These are phyloP conservation scores for Tolypocladium guangdongense DNA, from an alignment of 2,329 filamentous ascomycete species.

Conservation along the genomic window DNA sequence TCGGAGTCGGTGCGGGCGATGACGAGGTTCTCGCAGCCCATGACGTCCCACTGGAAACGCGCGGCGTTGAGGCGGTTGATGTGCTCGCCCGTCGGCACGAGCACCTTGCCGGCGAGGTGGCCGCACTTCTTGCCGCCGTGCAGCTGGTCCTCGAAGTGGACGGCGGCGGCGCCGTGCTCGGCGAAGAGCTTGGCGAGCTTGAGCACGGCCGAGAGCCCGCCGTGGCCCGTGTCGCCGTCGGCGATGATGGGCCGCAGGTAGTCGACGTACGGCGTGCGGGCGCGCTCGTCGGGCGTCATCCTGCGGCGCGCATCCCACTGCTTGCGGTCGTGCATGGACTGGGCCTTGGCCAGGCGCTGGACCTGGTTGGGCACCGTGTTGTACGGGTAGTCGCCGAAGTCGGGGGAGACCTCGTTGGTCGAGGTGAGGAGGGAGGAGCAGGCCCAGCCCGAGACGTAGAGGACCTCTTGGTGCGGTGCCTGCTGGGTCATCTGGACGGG, in stretches of 20 bases:
- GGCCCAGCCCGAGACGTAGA: constrained; percentile 96
- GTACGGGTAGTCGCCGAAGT: constrained; percentile 98
- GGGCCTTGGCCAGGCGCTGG: constrained; percentile 88
- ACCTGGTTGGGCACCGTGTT: constrained; percentile 98
- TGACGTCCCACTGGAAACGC: constrained; percentile 95
- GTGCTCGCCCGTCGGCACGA: constrained; percentile 89
- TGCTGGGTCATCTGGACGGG: constrained; percentile 99
- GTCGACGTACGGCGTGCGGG: constrained; percentile 72
- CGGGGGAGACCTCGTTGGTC: constrained; percentile 94
- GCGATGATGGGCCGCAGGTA: constrained; percentile 93
- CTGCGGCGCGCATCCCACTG: constrained; percentile 81
- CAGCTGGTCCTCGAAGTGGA: constrained; percentile 96
- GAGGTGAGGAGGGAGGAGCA: constrained; percentile 87
- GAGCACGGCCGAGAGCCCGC: constrained; percentile 81
- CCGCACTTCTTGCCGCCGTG: constrained; percentile 98
- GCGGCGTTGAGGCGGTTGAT: constrained; percentile 89
- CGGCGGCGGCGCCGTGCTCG: constrained; percentile 89
- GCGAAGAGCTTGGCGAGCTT: constrained; percentile 97
- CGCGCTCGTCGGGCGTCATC: constrained; percentile 61
- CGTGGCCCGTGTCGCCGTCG: constrained; percentile 93
- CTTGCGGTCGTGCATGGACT: constrained; percentile 93
- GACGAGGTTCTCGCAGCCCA: constrained; percentile 90
- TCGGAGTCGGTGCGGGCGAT: constrained; percentile 95
- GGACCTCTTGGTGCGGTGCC: constrained; percentile 86
- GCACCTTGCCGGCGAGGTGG: constrained; percentile 88